Base-by-base conservation (phyloP, 805 yeast species). In the Myxozyma sirexii region DNA sequence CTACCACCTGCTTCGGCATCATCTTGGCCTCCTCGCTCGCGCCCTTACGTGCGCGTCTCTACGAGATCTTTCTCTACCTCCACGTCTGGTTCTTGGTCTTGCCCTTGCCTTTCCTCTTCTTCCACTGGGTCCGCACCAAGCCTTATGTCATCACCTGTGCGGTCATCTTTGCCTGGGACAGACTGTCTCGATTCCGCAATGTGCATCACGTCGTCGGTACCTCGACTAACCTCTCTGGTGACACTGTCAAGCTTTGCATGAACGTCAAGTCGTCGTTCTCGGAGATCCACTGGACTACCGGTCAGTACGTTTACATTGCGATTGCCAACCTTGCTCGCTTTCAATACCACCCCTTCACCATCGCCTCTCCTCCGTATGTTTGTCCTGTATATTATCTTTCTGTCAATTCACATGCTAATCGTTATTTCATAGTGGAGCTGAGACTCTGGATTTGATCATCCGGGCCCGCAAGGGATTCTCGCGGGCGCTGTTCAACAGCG, bases 381-480 rank as follows among this genome's bases (percentile, higher is more conserved):
- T 29, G 35, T 5, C 19, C 10, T 6, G 10, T 17, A 3, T 27
- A 12, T 19, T 8, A 33, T 13, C 4, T 17, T 33, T 21, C 33
- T 23, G 13, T 41, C n/a, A 15, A 24, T 29, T 29, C 17, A 38
- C 12, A 3, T 31, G 23, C 43, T 26, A 49, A n/a, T n/a, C n/a
- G 23, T 35, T 44, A 6, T 4, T 2, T 29, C 10, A n/a, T 38
- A 57, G 62, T 60, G 60, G 60, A n/a, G 65, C 66, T 35, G 59
- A 65, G 43, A 60, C 62, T 6, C 58, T 71, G 33, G 70, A 68
- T 42, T 60, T 71, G 5, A 68, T 71, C 46, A 65, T 71, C 49
- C 64, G 74, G 21, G 73, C 73, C 12, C 61, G 72, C 42, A 57
- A 65, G 43, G 74, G 74, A 21, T 71, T 71, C 63, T 70, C 74